Conservation (phyloP, 768 basidiomycete genomes). For the Nidularia sp. region DNA sequence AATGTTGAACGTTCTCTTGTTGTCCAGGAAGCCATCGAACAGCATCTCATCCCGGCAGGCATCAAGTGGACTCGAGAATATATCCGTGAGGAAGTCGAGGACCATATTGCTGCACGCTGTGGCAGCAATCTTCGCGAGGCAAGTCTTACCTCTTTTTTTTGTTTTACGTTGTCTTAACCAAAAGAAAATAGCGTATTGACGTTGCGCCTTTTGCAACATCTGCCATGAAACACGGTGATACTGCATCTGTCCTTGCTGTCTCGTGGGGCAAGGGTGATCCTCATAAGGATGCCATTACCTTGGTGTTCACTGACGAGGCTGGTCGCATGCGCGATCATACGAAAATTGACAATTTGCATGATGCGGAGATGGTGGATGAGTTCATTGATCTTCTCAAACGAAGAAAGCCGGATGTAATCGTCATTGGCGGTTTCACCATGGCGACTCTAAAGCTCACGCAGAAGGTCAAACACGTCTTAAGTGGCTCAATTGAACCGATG, state of each 20-base stretch:
- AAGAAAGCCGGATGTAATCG: slow-evolving; percentile 84
- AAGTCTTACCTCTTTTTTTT: slow-evolving; percentile 16
- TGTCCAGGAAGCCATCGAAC: slow-evolving; percentile 73
- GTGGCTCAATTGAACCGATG: slow-evolving; percentile 16
- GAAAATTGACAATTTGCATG: slow-evolving; percentile 83
- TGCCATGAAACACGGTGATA: slow-evolving; percentile 65
- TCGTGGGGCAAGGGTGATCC: slow-evolving; percentile 97
- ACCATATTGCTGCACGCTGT: slow-evolving; percentile 67
- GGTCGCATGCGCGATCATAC: slow-evolving; percentile 89
- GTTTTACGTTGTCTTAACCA: slow-evolving; percentile 8
- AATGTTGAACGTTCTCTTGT: slow-evolving; percentile 80
- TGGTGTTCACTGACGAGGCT: slow-evolving; percentile 83
- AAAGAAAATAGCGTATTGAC: slow-evolving; percentile 63
- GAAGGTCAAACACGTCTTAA: slow-evolving; percentile 54
- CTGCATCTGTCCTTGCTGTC: slow-evolving; percentile 78
- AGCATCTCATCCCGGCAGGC: slow-evolving; percentile 79
- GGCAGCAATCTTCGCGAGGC: slow-evolving; percentile 69
- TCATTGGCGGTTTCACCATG: slow-evolving; percentile 84
- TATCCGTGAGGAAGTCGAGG: slow-evolving; percentile 87
- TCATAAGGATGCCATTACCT: slow-evolving; percentile 80
- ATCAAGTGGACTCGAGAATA: slow-evolving; percentile 89
- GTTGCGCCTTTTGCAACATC: slow-evolving; percentile 68
- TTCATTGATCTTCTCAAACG: slow-evolving; percentile 81
- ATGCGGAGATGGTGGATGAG: slow-evolving; percentile 61
- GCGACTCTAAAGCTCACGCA: slow-evolving; percentile 69